A percentile compares a stretch with the other conserved stretches of the same genome.
Evolutionary conservation across 2,329 filamentous ascomycete species (phyloP).

Genomic region (Penicillium decumbens): DNA sequence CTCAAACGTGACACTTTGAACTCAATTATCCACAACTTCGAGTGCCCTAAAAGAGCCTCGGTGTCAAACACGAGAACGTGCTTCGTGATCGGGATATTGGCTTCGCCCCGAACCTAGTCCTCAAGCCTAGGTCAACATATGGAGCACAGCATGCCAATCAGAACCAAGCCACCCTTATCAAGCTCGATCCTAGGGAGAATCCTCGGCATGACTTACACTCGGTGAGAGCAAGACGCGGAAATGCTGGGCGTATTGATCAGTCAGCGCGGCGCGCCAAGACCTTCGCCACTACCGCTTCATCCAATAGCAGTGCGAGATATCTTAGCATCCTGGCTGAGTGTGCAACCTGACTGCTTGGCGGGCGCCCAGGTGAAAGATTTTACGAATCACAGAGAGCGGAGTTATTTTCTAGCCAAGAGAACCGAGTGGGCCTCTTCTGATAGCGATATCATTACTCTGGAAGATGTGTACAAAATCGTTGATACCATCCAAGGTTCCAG

Average conservation of each 20-base stretch:
- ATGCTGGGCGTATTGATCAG: conserved; percentile 1
- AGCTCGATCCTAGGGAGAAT: background rate
- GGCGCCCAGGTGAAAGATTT: background rate
- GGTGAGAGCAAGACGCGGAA: background rate
- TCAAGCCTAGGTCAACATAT: background rate
- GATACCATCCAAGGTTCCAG: too few relatives aligned
- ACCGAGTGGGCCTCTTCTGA: background rate
- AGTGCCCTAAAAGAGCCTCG: too few relatives aligned
- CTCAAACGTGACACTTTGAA: background rate
- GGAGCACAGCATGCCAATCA: background rate
- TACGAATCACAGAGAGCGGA: background rate
- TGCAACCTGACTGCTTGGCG: background rate
- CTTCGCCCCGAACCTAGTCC: background rate
- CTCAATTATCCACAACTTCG: background rate
- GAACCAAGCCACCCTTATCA: background rate
- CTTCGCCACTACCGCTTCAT: background rate
- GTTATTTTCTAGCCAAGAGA: background rate
- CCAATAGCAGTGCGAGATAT: conserved; percentile 1
- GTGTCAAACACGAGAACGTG: background rate
- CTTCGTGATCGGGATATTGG: background rate
- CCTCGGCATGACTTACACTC: background rate
- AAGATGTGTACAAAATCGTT: background rate
- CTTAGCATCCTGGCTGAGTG: background rate
- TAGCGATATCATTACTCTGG: background rate
- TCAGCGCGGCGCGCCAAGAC: conserved; percentile 9